Evolutionary conservation across 768 basidiomycete genomes (phyloP).

Genomic region (Phaeotremella fagi): DNA sequence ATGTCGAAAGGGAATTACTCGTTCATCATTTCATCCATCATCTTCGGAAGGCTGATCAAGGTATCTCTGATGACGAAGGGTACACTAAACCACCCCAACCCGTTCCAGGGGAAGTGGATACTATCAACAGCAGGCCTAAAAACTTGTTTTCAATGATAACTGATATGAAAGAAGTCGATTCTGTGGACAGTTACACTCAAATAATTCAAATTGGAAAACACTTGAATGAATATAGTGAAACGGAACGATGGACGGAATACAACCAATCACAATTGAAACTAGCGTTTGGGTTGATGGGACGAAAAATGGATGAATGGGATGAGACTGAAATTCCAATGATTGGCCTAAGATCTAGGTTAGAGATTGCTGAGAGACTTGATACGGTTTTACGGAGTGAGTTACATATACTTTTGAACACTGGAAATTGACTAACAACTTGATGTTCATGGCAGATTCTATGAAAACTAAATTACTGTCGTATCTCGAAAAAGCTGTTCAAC

Average conservation of each 20-base stretch:
- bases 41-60: background rate
- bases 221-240: background rate
- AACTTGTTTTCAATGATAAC: background rate
- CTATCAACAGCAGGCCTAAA: background rate
- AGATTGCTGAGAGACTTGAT: background rate
- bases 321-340: background rate
- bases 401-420: background rate
- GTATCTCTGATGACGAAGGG: background rate
- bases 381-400: background rate
- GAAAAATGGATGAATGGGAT: background rate
- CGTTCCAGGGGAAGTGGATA: background rate
- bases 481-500: background rate
- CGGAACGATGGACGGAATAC: background rate
- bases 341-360: background rate
- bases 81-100: background rate
- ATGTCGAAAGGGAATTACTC: background rate
- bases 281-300: constrained; percentile 57
- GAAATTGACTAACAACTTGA: background rate
- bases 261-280: constrained; percentile 57
- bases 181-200: background rate
- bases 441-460: background rate
- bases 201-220: background rate
- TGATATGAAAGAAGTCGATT: background rate
- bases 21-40: background rate
- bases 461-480: background rate